phyloP scores from a whole-genome alignment of 176 grass and related monocot species.

The Cenchrus fungigraminus region DNA sequence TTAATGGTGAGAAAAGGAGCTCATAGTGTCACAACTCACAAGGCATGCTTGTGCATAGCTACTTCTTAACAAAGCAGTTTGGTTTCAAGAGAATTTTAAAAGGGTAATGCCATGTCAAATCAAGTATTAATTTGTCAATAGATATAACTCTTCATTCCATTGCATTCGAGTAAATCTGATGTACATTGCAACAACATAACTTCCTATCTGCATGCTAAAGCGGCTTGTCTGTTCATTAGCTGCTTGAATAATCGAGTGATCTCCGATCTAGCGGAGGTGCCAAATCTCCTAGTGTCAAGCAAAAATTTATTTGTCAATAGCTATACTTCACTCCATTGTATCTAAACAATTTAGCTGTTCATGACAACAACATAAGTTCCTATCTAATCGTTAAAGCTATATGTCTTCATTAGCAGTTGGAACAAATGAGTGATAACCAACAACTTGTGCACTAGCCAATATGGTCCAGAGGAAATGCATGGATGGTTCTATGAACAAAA shows the following conservation, averaged over 20 bases:
- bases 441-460: neutral
- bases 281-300: neutral
- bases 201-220: neutral
- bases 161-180: neutral
- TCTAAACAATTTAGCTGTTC: neutral
- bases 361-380: neutral
- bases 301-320: neutral
- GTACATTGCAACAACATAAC: neutral
- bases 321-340: neutral
- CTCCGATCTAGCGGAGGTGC: neutral
- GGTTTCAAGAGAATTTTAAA: neutral
- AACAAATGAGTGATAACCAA: neutral
- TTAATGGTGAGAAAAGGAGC: neutral
- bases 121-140: neutral
- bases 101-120: neutral
- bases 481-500: neutral
- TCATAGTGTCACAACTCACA: neutral
- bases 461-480: neutral
- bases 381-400: neutral
- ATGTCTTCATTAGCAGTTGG: neutral
- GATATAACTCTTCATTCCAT: neutral
- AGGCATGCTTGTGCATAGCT: slow-evolving; percentile 1
- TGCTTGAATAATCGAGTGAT: neutral
- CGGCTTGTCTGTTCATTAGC: slow-evolving; percentile 3
- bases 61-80: neutral